phyloP scores from a whole-genome alignment of 2,329 filamentous ascomycete species.

The Alternaria sp. region DNA sequence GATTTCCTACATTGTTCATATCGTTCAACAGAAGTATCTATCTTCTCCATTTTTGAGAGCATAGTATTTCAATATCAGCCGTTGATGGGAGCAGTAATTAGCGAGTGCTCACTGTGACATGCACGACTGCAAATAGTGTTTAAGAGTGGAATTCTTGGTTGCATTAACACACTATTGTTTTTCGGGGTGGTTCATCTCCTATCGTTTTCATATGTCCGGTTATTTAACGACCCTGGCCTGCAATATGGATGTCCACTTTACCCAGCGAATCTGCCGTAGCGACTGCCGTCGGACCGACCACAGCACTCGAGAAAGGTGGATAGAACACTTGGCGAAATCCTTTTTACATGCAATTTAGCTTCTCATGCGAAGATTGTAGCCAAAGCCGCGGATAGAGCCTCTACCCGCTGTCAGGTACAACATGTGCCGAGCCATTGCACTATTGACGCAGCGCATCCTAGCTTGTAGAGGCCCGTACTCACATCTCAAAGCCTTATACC shows the following conservation, averaged over 20 bases:
- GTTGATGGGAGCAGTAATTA: neutral
- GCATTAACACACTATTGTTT: neutral
- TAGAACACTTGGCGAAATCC: constrained; percentile 6
- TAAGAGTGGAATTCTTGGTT: neutral
- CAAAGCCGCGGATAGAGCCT: constrained; percentile 6
- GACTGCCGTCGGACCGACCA: constrained; percentile 8
- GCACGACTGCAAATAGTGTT: neutral
- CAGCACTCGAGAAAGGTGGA: neutral
- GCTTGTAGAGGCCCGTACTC: neutral
- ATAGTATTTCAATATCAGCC: neutral
- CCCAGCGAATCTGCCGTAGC: constrained; percentile 10
- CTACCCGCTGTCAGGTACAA: constrained; percentile 19
- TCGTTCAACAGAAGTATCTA: neutral
- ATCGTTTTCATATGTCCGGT: constrained; percentile 11
- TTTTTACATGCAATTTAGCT: constrained; percentile 7
- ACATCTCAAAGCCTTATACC: neutral
- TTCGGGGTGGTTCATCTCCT: neutral
- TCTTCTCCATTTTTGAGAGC: neutral
- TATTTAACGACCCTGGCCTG: constrained; percentile 11
- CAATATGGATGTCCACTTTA: constrained; percentile 12
- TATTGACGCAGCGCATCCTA: neutral
- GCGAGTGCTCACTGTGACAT: no score
- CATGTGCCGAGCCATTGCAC: neutral
- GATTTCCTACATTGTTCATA: constrained; percentile 1
- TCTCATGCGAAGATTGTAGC: constrained; percentile 14